These are phyloP conservation scores for Phytophthora crassamura DNA, from an alignment of 352 stramenopile species.

Conservation along the genomic window DNA sequence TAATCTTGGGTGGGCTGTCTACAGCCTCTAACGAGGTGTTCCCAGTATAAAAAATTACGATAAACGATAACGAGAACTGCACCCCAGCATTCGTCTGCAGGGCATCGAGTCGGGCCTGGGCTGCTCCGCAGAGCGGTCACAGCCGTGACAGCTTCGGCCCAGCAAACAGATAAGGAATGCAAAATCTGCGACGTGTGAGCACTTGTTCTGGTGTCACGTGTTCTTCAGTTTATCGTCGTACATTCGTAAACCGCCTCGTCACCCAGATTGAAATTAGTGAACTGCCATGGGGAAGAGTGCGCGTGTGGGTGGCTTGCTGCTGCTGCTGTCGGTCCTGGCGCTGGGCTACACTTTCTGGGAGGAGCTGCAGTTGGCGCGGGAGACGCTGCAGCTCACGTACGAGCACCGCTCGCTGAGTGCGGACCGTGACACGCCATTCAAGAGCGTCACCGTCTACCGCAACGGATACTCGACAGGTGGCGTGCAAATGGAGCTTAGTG, in stretches of 20 bases:
- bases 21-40: too few species aligned
- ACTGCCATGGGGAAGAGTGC: constrained; percentile 53
- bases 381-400: constrained; percentile 75
- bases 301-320: constrained; percentile 47
- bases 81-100: too few species aligned
- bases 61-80: too few species aligned
- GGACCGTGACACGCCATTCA: constrained; percentile 42
- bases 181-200: too few species aligned
- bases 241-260: constrained; percentile 17
- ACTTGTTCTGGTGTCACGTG: too few species aligned
- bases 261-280: not conserved
- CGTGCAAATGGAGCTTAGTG: constrained; percentile 74
- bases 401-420: constrained; percentile 58
- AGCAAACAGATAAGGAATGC: too few species aligned
- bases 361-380: constrained; percentile 43
- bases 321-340: constrained; percentile 45
- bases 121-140: too few species aligned
- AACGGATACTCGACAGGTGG: constrained; percentile 83
- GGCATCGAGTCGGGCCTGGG: too few species aligned
- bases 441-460: constrained; percentile 80
- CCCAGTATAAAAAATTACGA: too few species aligned
- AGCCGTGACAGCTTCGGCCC: too few species aligned
- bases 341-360: constrained; percentile 64
- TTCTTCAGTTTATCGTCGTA: constrained; percentile 21
- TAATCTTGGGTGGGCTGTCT: too few species aligned